Conservation (phyloP, 306 rosid genomes). For the Chamaecrista fasciculata region DNA sequence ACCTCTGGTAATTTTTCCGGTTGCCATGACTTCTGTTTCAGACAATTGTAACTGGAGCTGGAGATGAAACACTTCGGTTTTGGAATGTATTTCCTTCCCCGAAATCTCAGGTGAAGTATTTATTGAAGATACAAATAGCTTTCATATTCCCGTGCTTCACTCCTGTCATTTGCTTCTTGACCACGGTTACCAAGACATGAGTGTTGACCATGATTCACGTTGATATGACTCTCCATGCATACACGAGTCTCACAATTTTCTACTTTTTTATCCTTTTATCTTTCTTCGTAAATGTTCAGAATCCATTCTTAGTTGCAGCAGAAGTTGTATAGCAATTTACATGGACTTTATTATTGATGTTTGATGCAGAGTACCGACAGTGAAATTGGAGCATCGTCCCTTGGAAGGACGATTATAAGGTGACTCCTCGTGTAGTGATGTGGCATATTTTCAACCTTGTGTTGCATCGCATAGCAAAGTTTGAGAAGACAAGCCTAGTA, state of each 20-base stretch:
- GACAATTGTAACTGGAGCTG: constrained; percentile 96
- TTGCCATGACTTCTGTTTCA: constrained; percentile 32
- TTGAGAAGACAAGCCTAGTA: background rate
- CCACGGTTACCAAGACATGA: background rate
- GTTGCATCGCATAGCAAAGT: background rate
- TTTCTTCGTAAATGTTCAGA: background rate
- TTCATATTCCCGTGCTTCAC: background rate
- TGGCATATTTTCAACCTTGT: constrained; percentile 6
- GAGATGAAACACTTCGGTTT: constrained; percentile 92
- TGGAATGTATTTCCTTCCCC: constrained; percentile 91
- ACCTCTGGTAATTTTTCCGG: constrained; percentile 11
- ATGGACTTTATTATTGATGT: constrained; percentile 28
- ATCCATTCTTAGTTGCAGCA: background rate
- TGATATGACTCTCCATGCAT: background rate
- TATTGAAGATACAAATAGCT: background rate
- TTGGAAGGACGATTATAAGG: constrained; percentile 78
- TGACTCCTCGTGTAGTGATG: constrained; percentile 28
- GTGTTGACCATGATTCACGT: background rate
- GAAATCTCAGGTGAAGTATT: constrained; percentile 76
- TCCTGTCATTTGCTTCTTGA: background rate
- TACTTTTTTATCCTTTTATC: background rate
- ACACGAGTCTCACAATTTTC: too few species aligned
- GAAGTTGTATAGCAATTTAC: background rate
- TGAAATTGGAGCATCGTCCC: constrained; percentile 85
- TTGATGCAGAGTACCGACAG: constrained; percentile 70